phyloP scores from a whole-genome alignment of 257 asterid genomes.

The Nicotiana knightiana region DNA sequence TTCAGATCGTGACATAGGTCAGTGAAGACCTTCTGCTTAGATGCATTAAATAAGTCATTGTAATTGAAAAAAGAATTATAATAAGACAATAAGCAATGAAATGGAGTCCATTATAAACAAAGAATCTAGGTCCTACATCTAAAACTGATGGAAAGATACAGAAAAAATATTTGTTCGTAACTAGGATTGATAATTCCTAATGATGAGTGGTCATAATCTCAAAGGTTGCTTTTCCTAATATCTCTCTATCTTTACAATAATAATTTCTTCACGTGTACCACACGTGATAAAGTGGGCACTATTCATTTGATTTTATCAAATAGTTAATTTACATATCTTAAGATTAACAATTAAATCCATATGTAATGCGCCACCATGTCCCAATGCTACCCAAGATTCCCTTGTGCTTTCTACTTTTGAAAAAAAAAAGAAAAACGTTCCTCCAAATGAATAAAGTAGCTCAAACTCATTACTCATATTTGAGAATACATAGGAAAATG shows the following conservation, averaged over 20 bases:
- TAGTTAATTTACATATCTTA: neutral
- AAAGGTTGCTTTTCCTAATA: neutral
- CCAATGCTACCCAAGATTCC: neutral
- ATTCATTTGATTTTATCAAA: neutral
- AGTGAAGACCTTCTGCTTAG: no score
- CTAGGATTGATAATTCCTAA: neutral
- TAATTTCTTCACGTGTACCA: neutral
- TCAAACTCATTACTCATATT: neutral
- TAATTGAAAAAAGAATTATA: no score
- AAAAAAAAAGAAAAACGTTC: neutral
- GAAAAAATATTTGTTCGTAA: neutral
- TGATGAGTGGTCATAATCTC: neutral
- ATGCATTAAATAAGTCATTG: no score
- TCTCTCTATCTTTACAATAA: neutral
- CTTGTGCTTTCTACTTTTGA: neutral
- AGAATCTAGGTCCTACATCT: no score
- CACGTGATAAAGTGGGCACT: conserved; percentile 3
- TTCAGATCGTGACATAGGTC: no score
- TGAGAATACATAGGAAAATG: neutral
- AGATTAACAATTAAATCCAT: neutral
- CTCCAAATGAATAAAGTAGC: neutral
- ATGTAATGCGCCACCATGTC: neutral
- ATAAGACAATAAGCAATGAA: no score
- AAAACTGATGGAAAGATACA: neutral
- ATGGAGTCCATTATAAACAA: no score